Percentiles rank a stretch among this genome's conserved stretches.
Evolutionary conservation across 257 asterid species (phyloP).

Genomic region (Coffea eugenioides): DNA sequence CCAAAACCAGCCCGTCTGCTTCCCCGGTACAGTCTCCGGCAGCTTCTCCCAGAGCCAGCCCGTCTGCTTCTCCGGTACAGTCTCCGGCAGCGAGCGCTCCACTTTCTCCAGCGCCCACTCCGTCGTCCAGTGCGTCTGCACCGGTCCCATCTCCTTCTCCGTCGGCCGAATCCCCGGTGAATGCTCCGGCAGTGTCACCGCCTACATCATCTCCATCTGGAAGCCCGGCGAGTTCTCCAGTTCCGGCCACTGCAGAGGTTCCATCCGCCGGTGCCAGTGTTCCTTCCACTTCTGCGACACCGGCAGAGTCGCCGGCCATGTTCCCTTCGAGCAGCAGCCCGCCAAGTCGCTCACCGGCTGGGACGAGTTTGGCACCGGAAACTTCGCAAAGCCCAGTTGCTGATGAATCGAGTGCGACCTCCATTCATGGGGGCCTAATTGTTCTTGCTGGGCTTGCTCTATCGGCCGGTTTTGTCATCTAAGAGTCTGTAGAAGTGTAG

Average conservation of each 20-base stretch:
- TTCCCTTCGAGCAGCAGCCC: slow-evolving; percentile 45
- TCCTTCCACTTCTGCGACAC: slow-evolving; percentile 52
- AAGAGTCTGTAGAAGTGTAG: neutral
- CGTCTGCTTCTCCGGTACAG: slow-evolving; percentile 44
- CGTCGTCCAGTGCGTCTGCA: slow-evolving; percentile 31
- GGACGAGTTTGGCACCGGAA: slow-evolving; percentile 45
- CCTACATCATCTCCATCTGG: slow-evolving; percentile 25
- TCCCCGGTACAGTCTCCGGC: slow-evolving; percentile 48
- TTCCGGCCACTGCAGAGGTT: slow-evolving; percentile 20
- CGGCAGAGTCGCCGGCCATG: slow-evolving; percentile 36
- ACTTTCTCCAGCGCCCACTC: slow-evolving; percentile 37
- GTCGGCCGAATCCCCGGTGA: slow-evolving; percentile 28
- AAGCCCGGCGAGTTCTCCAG: slow-evolving; percentile 36
- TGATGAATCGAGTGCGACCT: slow-evolving; percentile 43
- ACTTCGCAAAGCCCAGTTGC: slow-evolving; percentile 48
- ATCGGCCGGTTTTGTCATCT: slow-evolving; percentile 40
- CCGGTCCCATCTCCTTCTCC: slow-evolving; percentile 49
- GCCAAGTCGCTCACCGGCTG: slow-evolving; percentile 34
- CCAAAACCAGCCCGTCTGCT: slow-evolving; percentile 39
- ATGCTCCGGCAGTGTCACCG: slow-evolving; percentile 23
- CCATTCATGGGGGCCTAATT: slow-evolving; percentile 18
- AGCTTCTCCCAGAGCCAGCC: slow-evolving; percentile 42
- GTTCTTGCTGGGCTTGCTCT: slow-evolving; percentile 46
- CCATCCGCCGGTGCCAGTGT: slow-evolving; percentile 32
- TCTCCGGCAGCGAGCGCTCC: slow-evolving; percentile 31